Evolutionary conservation across 805 yeast genomes (phyloP), one percentile per base, ranked within the genome.

Genomic region (Pichia cephalocereana): DNA sequence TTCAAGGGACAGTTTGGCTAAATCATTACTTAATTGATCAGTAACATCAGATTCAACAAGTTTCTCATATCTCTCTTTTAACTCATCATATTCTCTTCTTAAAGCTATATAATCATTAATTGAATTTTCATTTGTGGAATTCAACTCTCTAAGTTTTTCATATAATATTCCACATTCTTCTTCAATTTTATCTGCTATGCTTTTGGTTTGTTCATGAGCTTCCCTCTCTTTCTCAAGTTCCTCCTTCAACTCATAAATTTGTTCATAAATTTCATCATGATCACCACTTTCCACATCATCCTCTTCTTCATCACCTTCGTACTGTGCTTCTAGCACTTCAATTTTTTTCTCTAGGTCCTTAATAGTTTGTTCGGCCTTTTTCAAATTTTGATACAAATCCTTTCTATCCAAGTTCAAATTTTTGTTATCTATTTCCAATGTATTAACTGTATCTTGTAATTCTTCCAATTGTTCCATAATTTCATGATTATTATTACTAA

Each of bases 1-100:
- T 44, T 63, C 60, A 6, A 67, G 46, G 0, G 70, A 57, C 5
- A 71, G 58, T n/a, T 67, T 61, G 38, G 66, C 66, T 46, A 73
- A 60, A 48, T 70, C 75, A n/a, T 62, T 52, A 26, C 67, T 65
- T 14, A 70, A 68, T 40, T 63, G 64, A 6, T 59, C 52, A 30
- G 60, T 54, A 4, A 54, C 57, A 11, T 51, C 40, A 15, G 50
- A 43, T 17, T 47, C 48, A n/a, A 46, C 18, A 8, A 47, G 19
- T 14, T 51, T 36, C 7, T 48, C 55, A 48, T 42, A 44, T 37
- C 32, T 50, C 2, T 26, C 41, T 7, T 43, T 40, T 7, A 54
- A 46, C 17, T 47, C 49, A 26, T 49, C 52, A 52, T 47, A 53
- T 46, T 50, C 58, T 42, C 43, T 48, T 62, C 52, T 70, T 63